Percentiles rank a stretch among this genome's conserved stretches.
Conservation (phyloP, 192 early-diverging fungal genomes). For the Coemansia sp. region DNA sequence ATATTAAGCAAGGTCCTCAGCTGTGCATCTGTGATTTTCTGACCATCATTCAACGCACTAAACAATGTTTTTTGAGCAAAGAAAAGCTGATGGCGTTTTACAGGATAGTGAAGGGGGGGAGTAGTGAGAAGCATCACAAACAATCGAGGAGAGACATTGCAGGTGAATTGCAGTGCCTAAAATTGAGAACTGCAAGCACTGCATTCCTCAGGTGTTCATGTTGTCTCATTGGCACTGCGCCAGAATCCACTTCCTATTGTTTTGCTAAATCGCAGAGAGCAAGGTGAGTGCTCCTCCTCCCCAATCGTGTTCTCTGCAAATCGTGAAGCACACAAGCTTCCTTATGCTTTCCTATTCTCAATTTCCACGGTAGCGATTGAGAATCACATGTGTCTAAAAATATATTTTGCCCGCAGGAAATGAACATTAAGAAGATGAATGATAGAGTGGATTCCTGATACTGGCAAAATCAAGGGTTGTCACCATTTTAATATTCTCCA, state of each 20-base stretch:
- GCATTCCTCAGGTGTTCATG: background rate
- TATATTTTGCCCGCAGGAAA: background rate
- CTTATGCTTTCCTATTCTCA: background rate
- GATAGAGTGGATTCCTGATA: too few relatives aligned
- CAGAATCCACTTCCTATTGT: background rate
- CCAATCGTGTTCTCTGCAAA: background rate
- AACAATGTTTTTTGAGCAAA: background rate
- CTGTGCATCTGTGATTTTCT: background rate
- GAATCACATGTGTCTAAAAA: background rate
- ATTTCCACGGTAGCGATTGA: background rate
- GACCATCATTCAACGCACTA: background rate
- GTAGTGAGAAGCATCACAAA: background rate
- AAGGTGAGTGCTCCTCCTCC: background rate
- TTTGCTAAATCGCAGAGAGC: background rate
- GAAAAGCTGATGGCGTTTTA: background rate
- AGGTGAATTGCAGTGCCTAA: background rate
- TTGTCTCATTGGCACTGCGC: background rate
- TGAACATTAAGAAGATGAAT: background rate
- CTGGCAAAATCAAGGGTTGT: too few relatives aligned
- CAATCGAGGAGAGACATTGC: background rate
- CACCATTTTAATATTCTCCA: background rate
- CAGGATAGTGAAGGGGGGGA: background rate
- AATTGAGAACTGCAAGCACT: background rate
- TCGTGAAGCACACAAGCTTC: background rate
- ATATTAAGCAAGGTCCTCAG: background rate